Conservation (phyloP, 2,329 filamentous ascomycete genomes). For the Scedosporium boydii region DNA sequence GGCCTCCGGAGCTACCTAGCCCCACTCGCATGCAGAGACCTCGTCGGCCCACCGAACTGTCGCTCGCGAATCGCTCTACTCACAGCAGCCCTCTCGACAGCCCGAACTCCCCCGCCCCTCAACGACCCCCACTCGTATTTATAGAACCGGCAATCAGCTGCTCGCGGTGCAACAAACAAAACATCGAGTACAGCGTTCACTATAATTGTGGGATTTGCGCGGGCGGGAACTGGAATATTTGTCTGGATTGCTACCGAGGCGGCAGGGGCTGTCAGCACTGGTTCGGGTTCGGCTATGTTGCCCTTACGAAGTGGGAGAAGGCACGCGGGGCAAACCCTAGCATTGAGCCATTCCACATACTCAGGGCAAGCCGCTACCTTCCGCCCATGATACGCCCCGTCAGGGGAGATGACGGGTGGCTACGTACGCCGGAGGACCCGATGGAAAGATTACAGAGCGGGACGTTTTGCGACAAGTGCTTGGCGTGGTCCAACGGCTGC, state of each 20-base stretch:
- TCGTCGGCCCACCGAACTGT: constrained; percentile 28
- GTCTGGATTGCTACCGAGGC: constrained; percentile 67
- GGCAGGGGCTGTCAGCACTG: constrained; percentile 75
- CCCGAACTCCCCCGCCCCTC: constrained; percentile 23
- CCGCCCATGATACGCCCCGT: constrained; percentile 38
- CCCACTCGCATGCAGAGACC: background rate
- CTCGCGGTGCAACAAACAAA: constrained; percentile 54
- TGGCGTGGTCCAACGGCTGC: constrained; percentile 65
- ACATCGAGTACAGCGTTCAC: constrained; percentile 80
- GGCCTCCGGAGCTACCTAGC: background rate
- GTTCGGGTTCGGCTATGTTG: constrained; percentile 76
- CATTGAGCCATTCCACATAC: constrained; percentile 44
- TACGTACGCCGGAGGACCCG: constrained; percentile 59
- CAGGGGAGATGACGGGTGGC: constrained; percentile 20
- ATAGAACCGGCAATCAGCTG: constrained; percentile 67
- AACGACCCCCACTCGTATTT: constrained; percentile 42
- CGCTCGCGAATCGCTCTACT: constrained; percentile 24
- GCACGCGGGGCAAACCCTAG: constrained; percentile 27
- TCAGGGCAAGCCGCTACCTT: constrained; percentile 48
- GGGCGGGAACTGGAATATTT: constrained; percentile 67
- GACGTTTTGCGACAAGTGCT: constrained; percentile 74
- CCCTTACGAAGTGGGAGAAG: constrained; percentile 57
- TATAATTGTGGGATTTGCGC: constrained; percentile 70
- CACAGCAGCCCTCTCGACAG: constrained; percentile 21
- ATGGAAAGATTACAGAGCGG: constrained; percentile 61